phyloP scores from a whole-genome alignment of 208 protist genomes.

The Trichomonas vaginalis region DNA sequence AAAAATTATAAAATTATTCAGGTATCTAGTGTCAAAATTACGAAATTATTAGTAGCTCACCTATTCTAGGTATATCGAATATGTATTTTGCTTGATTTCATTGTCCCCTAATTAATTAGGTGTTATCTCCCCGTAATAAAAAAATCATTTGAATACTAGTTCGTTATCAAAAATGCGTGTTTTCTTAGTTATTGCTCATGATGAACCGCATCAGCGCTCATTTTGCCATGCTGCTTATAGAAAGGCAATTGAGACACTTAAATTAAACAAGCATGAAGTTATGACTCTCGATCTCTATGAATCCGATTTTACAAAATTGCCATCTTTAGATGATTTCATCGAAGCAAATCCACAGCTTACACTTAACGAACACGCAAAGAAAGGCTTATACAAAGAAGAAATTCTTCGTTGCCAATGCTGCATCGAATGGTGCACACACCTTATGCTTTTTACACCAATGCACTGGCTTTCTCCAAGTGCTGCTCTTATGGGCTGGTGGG shows the following conservation, averaged over 20 bases:
- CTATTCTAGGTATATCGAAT: too few species aligned
- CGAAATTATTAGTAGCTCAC: too few species aligned
- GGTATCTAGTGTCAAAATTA: too few species aligned
- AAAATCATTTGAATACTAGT: too few species aligned
- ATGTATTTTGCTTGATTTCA: too few species aligned
- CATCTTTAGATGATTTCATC: not conserved
- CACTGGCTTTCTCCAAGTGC: not conserved
- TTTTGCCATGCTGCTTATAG: not conserved
- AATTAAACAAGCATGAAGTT: not conserved
- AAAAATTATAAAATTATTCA: too few species aligned
- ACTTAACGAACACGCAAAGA: not conserved
- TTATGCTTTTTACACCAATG: not conserved
- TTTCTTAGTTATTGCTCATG: not conserved
- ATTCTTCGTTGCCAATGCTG: not conserved
- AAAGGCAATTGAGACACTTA: not conserved
- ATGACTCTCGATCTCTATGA: not conserved
- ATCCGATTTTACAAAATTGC: not conserved
- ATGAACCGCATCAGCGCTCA: not conserved
- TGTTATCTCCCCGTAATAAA: too few species aligned
- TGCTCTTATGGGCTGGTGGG: not conserved
- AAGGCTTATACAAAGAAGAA: slow-evolving; percentile 1
- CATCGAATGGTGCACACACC: slow-evolving; percentile 8
- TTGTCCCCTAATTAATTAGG: too few species aligned
- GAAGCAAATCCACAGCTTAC: not conserved
- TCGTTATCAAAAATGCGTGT: slow-evolving; percentile 5